Base-by-base conservation (phyloP, 305 asterid genomes). In the Stenogyne calaminthoides region DNA sequence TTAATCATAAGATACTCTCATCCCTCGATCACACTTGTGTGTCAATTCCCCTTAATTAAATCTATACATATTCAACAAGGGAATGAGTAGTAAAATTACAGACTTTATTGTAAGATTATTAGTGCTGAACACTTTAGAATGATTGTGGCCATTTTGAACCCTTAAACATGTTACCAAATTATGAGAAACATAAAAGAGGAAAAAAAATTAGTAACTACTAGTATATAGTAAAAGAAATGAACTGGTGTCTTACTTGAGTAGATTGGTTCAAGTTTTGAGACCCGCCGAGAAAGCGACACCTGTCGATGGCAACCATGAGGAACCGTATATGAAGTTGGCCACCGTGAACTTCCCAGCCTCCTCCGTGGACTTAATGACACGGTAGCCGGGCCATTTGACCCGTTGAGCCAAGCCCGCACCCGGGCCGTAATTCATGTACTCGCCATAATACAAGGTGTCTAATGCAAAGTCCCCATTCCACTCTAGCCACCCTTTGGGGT, bases 341-440 rank as follows among this genome's bases (percentile, higher is more conserved):
- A 86, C 90, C 2, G 90, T 86, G 73, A 86, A 86, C 76, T 39
- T 73, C 4, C n/a, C 46, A 0, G 90, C 90, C 83, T 86, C 85
- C 1, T 51, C 67, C 12, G 75, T 11, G 4, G 83, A 76, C 0
- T 42, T 86, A 9, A 86, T 84, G 27, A 83, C 82, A 1, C 81
- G 88, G 25, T 86, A 86, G 0, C 90, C 90, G 0, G 85, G 82
- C 90, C 90, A 86, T 3, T 81, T 84, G 6, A 86, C 85, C 12
- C 90, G 88, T 49, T 67, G 79, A n/a, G 75, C 80, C 7, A 75
- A 36, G 32, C 74, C 82, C 1, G 76, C 81, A 11, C 87, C 89
- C 0, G 87, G 85, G 1, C 89, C 89, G 9, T 63, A 34, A 56
- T 85, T 83, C 88, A 85, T 78, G 56, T 83, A 85, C 81, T 85